Percentiles rank a stretch among this genome's conserved stretches.
Conservation (phyloP, 305 asterid genomes). For the Solanum chacoense region DNA sequence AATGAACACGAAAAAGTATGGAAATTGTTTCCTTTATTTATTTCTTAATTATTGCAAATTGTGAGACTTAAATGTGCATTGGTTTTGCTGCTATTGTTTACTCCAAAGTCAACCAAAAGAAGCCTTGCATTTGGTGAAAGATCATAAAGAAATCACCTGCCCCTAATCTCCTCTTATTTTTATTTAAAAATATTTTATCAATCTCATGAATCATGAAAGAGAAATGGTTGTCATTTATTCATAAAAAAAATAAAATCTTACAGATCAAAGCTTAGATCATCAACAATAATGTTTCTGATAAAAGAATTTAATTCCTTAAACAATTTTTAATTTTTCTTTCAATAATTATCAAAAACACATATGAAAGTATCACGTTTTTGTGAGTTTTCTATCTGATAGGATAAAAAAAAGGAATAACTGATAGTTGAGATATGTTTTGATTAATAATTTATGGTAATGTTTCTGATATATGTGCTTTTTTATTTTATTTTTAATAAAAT, state of each 20-base stretch:
- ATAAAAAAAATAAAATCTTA: not conserved
- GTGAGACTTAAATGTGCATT: constrained; percentile 49
- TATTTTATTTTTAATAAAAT: not conserved
- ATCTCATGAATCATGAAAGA: not conserved
- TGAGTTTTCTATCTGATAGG: not conserved
- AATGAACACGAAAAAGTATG: not conserved
- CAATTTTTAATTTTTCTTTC: not conserved
- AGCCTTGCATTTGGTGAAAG: constrained; percentile 26
- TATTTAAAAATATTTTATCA: not conserved
- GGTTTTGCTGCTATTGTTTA: constrained; percentile 33
- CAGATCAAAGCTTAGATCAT: not conserved
- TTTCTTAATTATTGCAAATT: not conserved
- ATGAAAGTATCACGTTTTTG: not conserved
- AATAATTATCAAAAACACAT: not conserved
- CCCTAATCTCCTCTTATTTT: constrained; percentile 5
- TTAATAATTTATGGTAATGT: not conserved
- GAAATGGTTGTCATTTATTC: not conserved
- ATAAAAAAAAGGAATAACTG: not conserved
- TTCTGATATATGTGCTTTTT: not conserved
- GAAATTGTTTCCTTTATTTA: constrained; percentile 3
- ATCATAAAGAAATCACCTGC: constrained; percentile 11
- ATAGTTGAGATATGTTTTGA: not conserved
- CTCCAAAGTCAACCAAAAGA: constrained; percentile 47
- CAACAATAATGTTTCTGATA: constrained; percentile 7
- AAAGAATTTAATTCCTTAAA: constrained; percentile 2